Base-by-base conservation (phyloP, 495 filamentous ascomycete genomes). In the Opeltia flavorubescens region DNA sequence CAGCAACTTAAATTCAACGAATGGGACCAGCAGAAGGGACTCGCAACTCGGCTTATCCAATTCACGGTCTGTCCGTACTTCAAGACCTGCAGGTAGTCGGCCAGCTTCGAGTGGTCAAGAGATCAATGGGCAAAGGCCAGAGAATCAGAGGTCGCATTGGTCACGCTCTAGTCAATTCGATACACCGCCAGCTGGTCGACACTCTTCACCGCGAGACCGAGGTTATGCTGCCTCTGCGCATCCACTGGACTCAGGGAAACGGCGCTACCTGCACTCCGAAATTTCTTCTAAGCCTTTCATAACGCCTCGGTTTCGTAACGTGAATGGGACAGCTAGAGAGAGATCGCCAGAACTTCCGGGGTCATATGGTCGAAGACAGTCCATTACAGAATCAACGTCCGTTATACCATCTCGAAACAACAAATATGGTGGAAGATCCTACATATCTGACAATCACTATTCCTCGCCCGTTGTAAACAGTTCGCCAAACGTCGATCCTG, bases 341-440 rank as follows among this genome's bases (percentile, higher is more conserved):
- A 56, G 56, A 11, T 70, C 71, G 11, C 66, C 73, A 2, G 65
- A 70, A 41, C 63, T 64, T 17, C 63, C 66, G 7, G 55, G 60
- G 20, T 48, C 63, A 24, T 62, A 61, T 39, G 55, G 58, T 27
- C 66, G 75, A 38, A 65, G 72, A 48, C 65, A 69, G 35, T 59
- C 67, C 3, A 76, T 75, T 21, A 47, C 65, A 11, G 59, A 67
- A 66, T 39, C 49, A 27, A 43, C 53, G 28, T 45, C 51, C n/a
- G 26, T 44, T 28, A 15, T 21, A 2, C 17, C 53, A 5, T 47
- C 66, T 24, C 71, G 69, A 1, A 62, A 68, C 1, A 67, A 74
- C 45, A 73, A 76, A 48, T 69, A 72, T 44, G 67, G 74, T 4
- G 71, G 68, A 46, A 61, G 82, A 20, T 77, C 77, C 35, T 59